Percentiles rank a stretch among this genome's conserved stretches.
phyloP scores from a whole-genome alignment of 805 yeast genomes.

The Tetrapisispora fleetii region DNA sequence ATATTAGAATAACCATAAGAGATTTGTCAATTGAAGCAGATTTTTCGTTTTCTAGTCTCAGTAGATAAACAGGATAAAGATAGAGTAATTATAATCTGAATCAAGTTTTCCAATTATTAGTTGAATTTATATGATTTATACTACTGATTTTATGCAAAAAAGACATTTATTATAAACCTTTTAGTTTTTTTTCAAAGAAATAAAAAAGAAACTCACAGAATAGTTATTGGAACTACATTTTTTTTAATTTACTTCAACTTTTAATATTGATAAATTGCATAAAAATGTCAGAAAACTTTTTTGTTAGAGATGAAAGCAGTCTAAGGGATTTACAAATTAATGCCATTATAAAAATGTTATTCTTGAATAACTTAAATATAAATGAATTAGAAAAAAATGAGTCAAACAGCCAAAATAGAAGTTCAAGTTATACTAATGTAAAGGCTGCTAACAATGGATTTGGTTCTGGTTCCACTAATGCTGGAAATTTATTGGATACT shows the following conservation, averaged over 20 bases:
- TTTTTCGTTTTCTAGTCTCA: too few relatives aligned
- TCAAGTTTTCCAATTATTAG: too few relatives aligned
- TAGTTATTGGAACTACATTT: too few relatives aligned
- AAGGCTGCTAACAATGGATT: not conserved
- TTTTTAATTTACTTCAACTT: not conserved
- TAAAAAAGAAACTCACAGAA: too few relatives aligned
- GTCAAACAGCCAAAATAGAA: not conserved
- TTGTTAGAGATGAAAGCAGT: conserved; percentile 17
- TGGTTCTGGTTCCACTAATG: not conserved
- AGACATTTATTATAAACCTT: too few relatives aligned
- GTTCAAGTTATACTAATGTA: not conserved
- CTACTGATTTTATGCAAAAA: too few relatives aligned
- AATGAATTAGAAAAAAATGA: not conserved
- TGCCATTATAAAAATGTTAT: conserved; percentile 71
- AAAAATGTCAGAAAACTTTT: conserved; percentile 11
- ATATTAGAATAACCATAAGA: too few relatives aligned
- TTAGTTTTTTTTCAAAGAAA: too few relatives aligned
- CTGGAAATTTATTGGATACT: conserved; percentile 18
- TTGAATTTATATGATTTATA: too few relatives aligned
- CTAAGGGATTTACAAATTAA: conserved; percentile 35
- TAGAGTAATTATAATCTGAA: too few relatives aligned
- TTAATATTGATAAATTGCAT: not conserved
- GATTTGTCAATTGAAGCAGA: too few relatives aligned
- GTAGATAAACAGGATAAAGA: too few relatives aligned
- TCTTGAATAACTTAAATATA: conserved; percentile 56